These are phyloP conservation scores for Cladobotryum protrusum DNA, from an alignment of 2,329 filamentous ascomycete species.

Conservation along the genomic window DNA sequence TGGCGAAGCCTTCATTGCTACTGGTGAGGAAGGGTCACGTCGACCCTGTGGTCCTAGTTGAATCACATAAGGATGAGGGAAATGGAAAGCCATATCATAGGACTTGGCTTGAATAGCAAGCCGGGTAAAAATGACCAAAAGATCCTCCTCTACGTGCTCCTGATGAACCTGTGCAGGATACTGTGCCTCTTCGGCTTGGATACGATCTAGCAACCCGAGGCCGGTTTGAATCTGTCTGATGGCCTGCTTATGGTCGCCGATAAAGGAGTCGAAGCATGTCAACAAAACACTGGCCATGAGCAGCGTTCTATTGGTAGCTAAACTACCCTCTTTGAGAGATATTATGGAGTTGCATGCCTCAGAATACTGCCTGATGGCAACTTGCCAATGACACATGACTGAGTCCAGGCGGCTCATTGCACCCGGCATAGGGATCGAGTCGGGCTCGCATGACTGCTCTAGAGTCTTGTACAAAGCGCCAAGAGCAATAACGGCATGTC, in stretches of 20 bases:
- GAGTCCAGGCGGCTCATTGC: conserved; percentile 23
- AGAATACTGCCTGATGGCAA: conserved; percentile 55
- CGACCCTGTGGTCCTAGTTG: conserved; percentile 32
- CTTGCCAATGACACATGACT: conserved; percentile 48
- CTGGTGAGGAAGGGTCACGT: conserved; percentile 23
- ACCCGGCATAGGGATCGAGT: conserved; percentile 24
- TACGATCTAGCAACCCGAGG: conserved; percentile 46
- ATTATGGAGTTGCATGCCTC: conserved; percentile 48
- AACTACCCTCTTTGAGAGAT: conserved; percentile 36
- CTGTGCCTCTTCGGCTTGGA: conserved; percentile 25
- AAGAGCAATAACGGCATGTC: conserved; percentile 59
- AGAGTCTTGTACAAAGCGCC: conserved; percentile 62
- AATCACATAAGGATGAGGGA: conserved; percentile 56
- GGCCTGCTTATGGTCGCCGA: conserved; percentile 56
- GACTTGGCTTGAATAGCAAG: conserved; percentile 61
- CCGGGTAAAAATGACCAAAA: conserved; percentile 57
- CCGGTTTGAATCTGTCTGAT: conserved; percentile 57
- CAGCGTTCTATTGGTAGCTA: conserved; percentile 43
- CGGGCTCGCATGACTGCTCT: conserved; percentile 49
- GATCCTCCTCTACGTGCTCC: conserved; percentile 50
- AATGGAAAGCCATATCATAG: conserved; percentile 64
- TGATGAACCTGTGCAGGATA: conserved; percentile 19
- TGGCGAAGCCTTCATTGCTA: conserved; percentile 38
- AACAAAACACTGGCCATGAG: conserved; percentile 61
- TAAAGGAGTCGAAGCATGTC: conserved; percentile 63